Evolutionary conservation across 179 eudicot species (phyloP).

Genomic region (Beta lomatogona): DNA sequence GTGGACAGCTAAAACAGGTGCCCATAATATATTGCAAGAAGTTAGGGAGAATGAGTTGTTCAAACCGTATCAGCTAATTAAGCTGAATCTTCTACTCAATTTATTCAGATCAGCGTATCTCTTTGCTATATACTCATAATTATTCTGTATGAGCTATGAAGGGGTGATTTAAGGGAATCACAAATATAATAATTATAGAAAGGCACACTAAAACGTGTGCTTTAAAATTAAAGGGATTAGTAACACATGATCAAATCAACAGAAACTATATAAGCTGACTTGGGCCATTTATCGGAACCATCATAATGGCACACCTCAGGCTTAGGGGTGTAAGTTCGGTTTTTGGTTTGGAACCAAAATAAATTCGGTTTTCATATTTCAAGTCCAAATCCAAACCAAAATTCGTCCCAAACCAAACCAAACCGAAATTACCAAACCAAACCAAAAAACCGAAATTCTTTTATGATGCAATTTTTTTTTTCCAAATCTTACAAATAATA

Average conservation of each 20-base stretch:
- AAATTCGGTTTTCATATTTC: too few species aligned
- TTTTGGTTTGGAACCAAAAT: too few species aligned
- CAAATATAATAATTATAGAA: too few species aligned
- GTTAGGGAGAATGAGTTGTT: conserved; percentile 20
- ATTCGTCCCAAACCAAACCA: too few species aligned
- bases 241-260: conserved; percentile 5
- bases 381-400: too few species aligned
- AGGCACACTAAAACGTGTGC: too few species aligned
- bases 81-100: not conserved
- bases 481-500: too few species aligned
- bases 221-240: not conserved
- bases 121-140: too few species aligned
- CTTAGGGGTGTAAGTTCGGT: too few species aligned
- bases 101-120: conserved; percentile 1
- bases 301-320: conserved; percentile 18
- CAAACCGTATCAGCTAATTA: conserved; percentile 20
- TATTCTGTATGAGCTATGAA: not conserved
- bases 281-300: not conserved
- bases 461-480: too few species aligned
- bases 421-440: too few species aligned
- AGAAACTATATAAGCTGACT: not conserved
- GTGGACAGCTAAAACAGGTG: conserved; percentile 18
- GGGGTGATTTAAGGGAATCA: not conserved
- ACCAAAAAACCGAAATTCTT: too few species aligned
- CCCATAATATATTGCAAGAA: conserved; percentile 23